A percentile compares a stretch with the other conserved stretches of the same genome.
Conservation (phyloP, 805 yeast genomes). For the Candida coquimbonensis region DNA sequence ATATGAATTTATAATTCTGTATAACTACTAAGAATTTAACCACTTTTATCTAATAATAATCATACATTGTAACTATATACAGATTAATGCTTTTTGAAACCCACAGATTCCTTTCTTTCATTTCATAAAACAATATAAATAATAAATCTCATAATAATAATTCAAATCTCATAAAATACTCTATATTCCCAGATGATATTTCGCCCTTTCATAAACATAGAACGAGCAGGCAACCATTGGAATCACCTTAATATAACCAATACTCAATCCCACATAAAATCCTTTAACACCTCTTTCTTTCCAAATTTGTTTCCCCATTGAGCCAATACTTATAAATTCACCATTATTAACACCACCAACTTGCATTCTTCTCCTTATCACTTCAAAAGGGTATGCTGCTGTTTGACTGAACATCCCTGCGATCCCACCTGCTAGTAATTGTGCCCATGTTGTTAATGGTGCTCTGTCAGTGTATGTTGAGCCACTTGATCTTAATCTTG, state of each 20-base stretch:
- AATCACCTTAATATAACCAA: slow-evolving; percentile 89
- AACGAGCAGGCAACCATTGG: slow-evolving; percentile 98
- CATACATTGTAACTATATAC: no score
- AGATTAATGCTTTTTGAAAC: no score
- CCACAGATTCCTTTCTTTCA: no score
- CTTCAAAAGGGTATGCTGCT: slow-evolving; percentile 95
- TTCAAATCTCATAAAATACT: no score
- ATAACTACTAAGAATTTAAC: background rate
- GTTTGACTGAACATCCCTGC: slow-evolving; percentile 95
- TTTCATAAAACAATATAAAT: no score
- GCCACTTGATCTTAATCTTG: slow-evolving; percentile 7
- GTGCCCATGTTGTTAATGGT: slow-evolving; percentile 88
- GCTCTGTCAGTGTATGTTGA: slow-evolving; percentile 29
- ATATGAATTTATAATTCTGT: background rate
- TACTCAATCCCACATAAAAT: slow-evolving; percentile 88
- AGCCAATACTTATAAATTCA: slow-evolving; percentile 43
- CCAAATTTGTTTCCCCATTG: slow-evolving; percentile 54
- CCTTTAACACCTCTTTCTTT: slow-evolving; percentile 78
- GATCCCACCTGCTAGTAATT: slow-evolving; percentile 87
- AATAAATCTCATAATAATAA: no score
- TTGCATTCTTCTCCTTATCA: slow-evolving; percentile 89
- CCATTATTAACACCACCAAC: slow-evolving; percentile 75
- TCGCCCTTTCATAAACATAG: slow-evolving; percentile 86
- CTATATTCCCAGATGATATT: slow-evolving; percentile 55
- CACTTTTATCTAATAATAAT: no score